phyloP scores from a whole-genome alignment of 257 asterid genomes.

The Jacaranda copaia region DNA sequence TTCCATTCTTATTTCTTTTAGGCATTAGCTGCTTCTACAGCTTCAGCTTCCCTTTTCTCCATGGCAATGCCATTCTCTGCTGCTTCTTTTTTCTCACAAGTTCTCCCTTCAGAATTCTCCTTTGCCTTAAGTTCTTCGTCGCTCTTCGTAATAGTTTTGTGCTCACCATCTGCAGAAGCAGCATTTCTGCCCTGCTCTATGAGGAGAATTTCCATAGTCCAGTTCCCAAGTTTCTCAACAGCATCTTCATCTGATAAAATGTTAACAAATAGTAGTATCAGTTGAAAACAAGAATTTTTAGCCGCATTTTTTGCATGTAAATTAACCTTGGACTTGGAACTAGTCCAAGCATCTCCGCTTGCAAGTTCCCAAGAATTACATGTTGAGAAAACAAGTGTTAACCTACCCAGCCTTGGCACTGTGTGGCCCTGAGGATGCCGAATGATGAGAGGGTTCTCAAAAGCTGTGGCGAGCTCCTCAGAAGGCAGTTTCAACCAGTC shows the following conservation, averaged over 20 bases:
- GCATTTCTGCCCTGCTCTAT: constrained; percentile 23
- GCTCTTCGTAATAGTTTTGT: constrained; percentile 11
- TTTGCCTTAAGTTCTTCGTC: constrained; percentile 30
- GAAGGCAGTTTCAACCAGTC: constrained; percentile 71
- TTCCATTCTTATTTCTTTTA: constrained; percentile 6
- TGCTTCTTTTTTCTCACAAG: constrained; percentile 25
- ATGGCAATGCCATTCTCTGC: constrained; percentile 12
- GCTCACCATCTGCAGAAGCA: not conserved
- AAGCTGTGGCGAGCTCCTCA: constrained; percentile 62
- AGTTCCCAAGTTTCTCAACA: constrained; percentile 45
- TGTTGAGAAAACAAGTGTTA: not conserved
- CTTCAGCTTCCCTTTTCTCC: constrained; percentile 36
- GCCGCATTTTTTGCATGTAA: not conserved
- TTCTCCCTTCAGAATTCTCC: not conserved
- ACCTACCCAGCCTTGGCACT: constrained; percentile 66
- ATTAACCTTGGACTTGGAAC: not conserved
- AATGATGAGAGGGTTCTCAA: constrained; percentile 57
- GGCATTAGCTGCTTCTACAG: constrained; percentile 22
- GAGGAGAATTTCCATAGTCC: constrained; percentile 43
- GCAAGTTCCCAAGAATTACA: not conserved
- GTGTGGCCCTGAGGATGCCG: constrained; percentile 77
- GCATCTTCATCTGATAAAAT: constrained; percentile 51
- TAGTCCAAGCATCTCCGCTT: not conserved
- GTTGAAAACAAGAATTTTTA: not conserved
- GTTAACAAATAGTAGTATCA: not conserved